A percentile compares a stretch with the other conserved stretches of the same genome.
Evolutionary conservation across 208 protist species (phyloP).

Genomic region (Leishmania guyanensis): DNA sequence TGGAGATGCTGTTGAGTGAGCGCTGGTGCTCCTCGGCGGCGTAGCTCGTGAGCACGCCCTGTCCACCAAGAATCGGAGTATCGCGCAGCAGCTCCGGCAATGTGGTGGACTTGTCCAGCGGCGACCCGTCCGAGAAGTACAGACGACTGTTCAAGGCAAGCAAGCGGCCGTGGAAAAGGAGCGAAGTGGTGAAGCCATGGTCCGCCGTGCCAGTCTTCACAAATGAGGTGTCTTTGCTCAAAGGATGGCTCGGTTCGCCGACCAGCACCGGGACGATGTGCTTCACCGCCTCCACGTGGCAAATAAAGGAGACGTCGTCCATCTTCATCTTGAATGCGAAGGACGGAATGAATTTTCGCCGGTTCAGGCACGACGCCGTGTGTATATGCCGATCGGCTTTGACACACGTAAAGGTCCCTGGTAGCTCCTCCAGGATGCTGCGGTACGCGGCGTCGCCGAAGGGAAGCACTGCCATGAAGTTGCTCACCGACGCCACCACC

Average conservation of each 20-base stretch:
- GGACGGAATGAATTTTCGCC: slow-evolving; percentile 72
- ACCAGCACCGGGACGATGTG: slow-evolving; percentile 22
- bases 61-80: slow-evolving; percentile 71
- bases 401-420: slow-evolving; percentile 49
- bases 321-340: slow-evolving; percentile 77
- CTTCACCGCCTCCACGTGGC: slow-evolving; percentile 38
- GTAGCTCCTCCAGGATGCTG: slow-evolving; percentile 66
- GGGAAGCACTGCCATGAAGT: slow-evolving; percentile 80
- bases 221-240: slow-evolving; percentile 9
- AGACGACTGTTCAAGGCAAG: slow-evolving; percentile 51
- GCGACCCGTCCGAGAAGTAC: slow-evolving; percentile 75
- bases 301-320: slow-evolving; percentile 58
- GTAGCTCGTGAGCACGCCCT: slow-evolving; percentile 69
- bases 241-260: not conserved
- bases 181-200: slow-evolving; percentile 21
- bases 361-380: slow-evolving; percentile 52
- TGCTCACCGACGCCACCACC: slow-evolving; percentile 58
- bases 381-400: slow-evolving; percentile 49
- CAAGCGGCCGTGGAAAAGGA: slow-evolving; percentile 56
- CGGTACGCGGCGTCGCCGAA: slow-evolving; percentile 84
- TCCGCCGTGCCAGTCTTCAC: slow-evolving; percentile 6
- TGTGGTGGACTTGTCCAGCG: slow-evolving; percentile 27
- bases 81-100: slow-evolving; percentile 34
- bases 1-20: slow-evolving; percentile 58
- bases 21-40: slow-evolving; percentile 39